phyloP scores from a whole-genome alignment of 2,329 filamentous ascomycete genomes.

The Akanthomyces lecanii region DNA sequence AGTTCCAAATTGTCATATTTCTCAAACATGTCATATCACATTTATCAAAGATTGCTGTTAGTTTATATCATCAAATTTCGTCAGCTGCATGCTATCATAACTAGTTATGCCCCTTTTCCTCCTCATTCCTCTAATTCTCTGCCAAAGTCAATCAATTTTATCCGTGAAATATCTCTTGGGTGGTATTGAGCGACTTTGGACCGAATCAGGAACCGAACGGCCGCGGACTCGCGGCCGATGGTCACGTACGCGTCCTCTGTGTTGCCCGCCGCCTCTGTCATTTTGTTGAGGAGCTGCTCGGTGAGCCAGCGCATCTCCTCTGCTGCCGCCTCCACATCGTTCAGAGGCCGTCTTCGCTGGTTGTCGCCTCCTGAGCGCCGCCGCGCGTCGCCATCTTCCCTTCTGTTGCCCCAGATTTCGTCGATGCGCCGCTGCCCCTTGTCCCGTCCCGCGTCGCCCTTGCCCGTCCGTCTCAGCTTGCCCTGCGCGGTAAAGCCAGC shows the following conservation, averaged over 20 bases:
- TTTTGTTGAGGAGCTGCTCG: constrained; percentile 56
- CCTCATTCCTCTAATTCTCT: constrained; percentile 54
- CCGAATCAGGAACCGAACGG: constrained; percentile 59
- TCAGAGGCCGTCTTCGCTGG: constrained; percentile 28
- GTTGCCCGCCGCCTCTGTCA: constrained; percentile 51
- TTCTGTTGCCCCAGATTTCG: constrained; percentile 53
- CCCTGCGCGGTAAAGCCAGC: constrained; percentile 59
- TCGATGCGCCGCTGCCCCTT: constrained; percentile 58
- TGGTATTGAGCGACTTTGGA: constrained; percentile 65
- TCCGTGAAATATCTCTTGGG: constrained; percentile 55
- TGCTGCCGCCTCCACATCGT: constrained; percentile 48
- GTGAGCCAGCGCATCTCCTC: constrained; percentile 57
- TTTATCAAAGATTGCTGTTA: too few species aligned
- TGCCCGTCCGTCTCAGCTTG: constrained; percentile 44
- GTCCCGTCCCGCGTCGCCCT: constrained; percentile 36
- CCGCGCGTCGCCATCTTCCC: constrained; percentile 20
- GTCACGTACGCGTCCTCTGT: constrained; percentile 54
- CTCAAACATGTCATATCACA: too few species aligned
- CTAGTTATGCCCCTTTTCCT: too few species aligned
- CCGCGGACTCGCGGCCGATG: constrained; percentile 57
- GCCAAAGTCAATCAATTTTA: constrained; percentile 61
- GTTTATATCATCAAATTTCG: too few species aligned
- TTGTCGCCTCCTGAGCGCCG: neutral
- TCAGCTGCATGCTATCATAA: neutral
- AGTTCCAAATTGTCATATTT: too few species aligned